These are phyloP conservation scores for Tephrocybe rancida DNA, from an alignment of 768 basidiomycete species.

Conservation along the genomic window DNA sequence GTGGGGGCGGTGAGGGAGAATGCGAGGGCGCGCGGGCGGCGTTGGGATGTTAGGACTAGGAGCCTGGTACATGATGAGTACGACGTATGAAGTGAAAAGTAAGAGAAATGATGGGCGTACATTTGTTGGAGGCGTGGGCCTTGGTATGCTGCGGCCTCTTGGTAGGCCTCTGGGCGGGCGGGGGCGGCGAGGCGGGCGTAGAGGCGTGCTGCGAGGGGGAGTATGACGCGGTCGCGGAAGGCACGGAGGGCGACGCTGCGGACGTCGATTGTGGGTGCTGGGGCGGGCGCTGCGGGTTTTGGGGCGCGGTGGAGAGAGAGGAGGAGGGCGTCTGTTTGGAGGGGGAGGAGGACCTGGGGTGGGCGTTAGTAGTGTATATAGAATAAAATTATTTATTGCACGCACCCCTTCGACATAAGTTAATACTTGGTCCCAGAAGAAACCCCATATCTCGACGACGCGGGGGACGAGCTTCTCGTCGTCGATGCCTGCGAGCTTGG, in stretches of 20 bases:
- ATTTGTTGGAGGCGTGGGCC: slow-evolving; percentile 82
- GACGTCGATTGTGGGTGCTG: slow-evolving; percentile 56
- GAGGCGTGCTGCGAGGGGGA: slow-evolving; percentile 62
- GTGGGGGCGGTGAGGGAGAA: slow-evolving; percentile 61
- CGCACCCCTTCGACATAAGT: slow-evolving; percentile 87
- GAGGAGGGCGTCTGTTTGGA: slow-evolving; percentile 51
- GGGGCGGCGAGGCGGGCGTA: slow-evolving; percentile 56
- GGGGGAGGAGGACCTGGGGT: slow-evolving; percentile 34
- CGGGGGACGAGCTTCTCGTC: slow-evolving; percentile 78
- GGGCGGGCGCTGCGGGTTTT: slow-evolving; percentile 41
- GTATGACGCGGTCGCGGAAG: slow-evolving; percentile 79
- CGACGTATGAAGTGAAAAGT: not conserved
- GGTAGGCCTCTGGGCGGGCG: slow-evolving; percentile 53
- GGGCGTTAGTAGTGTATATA: slow-evolving; percentile 1
- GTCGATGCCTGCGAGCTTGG: slow-evolving; percentile 75
- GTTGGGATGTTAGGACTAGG: slow-evolving; percentile 74
- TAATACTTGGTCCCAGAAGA: slow-evolving; percentile 90
- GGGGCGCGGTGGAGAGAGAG: slow-evolving; percentile 69
- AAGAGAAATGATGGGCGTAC: slow-evolving; percentile 38
- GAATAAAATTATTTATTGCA: slow-evolving; percentile 11
- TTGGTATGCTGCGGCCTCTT: slow-evolving; percentile 57
- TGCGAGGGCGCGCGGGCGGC: slow-evolving; percentile 56
- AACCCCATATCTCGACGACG: slow-evolving; percentile 88
- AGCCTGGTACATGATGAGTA: slow-evolving; percentile 47
- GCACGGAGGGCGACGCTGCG: slow-evolving; percentile 77